A percentile compares a stretch with the other conserved stretches of the same genome.
Conservation (phyloP, 208 protist genomes). For the Lotmaria passim region DNA sequence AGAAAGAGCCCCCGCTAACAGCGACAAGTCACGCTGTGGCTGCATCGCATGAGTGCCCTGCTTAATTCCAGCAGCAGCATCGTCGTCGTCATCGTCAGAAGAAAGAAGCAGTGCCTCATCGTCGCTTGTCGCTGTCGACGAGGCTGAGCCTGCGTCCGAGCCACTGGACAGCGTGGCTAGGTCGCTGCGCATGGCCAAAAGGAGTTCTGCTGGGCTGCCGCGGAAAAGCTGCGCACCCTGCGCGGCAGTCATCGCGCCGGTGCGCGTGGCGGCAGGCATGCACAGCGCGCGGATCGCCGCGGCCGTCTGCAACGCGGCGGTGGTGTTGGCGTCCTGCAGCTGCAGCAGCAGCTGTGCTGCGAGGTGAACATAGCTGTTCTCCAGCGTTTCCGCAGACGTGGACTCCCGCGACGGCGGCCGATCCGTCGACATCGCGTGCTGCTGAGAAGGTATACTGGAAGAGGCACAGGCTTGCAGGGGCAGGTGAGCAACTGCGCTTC, state of each 20-base stretch:
- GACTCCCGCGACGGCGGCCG: neutral
- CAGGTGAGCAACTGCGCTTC: too few species aligned
- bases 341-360: conserved; percentile 21
- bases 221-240: conserved; percentile 2
- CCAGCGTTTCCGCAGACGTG: conserved; percentile 10
- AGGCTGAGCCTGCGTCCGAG: neutral
- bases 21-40: too few species aligned
- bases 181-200: conserved; percentile 12
- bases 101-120: too few species aligned
- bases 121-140: too few species aligned
- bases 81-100: too few species aligned
- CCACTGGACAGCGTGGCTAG: neutral
- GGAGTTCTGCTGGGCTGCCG: conserved; percentile 16
- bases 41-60: too few species aligned
- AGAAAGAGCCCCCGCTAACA: too few species aligned
- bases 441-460: neutral
- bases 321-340: conserved; percentile 17
- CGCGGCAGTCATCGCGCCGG: neutral
- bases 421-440: neutral
- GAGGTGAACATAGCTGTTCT: conserved; percentile 26
- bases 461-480: neutral
- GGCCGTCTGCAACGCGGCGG: conserved; percentile 19
- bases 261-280: neutral
- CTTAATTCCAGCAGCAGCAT: too few species aligned
- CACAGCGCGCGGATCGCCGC: conserved; percentile 9